These are phyloP conservation scores for Pythium aristosporum DNA, from an alignment of 352 stramenopile genomes.

Conservation along the genomic window DNA sequence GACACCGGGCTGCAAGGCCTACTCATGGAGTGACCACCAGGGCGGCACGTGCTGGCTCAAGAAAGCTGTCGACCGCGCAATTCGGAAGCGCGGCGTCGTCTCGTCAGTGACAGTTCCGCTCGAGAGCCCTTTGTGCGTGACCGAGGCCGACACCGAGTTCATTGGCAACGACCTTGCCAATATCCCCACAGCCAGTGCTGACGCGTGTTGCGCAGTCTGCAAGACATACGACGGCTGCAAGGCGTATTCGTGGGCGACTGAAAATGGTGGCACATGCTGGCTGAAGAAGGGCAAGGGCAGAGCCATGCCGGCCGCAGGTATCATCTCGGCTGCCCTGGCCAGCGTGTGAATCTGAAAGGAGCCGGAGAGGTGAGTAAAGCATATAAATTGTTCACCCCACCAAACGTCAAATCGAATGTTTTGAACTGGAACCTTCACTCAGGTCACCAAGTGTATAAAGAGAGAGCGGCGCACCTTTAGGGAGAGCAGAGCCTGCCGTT, in stretches of 20 bases:
- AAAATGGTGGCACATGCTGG: conserved; percentile 53
- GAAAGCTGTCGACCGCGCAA: neutral
- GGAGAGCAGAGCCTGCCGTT: neutral
- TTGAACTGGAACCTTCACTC: conserved; percentile 14
- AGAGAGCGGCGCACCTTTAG: neutral
- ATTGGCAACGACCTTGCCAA: conserved; percentile 3
- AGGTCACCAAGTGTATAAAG: neutral
- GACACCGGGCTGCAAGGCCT: conserved; percentile 12
- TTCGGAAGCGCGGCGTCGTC: conserved; percentile 7
- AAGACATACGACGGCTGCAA: conserved; percentile 46
- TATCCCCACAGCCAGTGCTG: neutral
- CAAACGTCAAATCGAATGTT: neutral
- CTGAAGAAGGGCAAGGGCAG: conserved; percentile 36
- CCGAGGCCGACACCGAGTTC: conserved; percentile 1
- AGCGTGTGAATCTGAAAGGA: neutral
- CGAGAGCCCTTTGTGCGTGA: neutral
- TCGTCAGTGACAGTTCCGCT: neutral
- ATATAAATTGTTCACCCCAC: no score
- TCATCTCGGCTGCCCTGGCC: neutral
- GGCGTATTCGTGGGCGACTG: conserved; percentile 42
- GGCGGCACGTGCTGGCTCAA: conserved; percentile 52
- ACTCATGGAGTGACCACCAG: conserved; percentile 47
- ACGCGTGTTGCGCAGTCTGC: neutral
- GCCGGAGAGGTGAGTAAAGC: no score
- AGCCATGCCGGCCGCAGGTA: neutral